Evolutionary conservation across 2,329 filamentous ascomycete genomes (phyloP).

Genomic region (Xylaria sp.): DNA sequence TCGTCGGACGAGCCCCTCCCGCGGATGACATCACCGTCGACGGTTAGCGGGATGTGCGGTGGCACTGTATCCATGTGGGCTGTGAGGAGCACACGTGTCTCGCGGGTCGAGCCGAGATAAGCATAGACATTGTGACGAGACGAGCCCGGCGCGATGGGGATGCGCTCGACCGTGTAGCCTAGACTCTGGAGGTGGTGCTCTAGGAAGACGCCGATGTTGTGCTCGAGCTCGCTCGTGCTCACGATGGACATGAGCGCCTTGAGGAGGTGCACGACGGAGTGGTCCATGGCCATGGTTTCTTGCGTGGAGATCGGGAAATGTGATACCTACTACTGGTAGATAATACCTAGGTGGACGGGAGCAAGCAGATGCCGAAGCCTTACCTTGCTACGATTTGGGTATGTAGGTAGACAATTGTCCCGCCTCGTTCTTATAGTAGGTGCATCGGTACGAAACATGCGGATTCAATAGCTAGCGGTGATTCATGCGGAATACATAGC

Average conservation of each 20-base stretch:
- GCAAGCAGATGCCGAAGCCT: background rate
- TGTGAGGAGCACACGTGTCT: slow-evolving; percentile 33
- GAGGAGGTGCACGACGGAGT: slow-evolving; percentile 26
- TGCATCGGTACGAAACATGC: background rate
- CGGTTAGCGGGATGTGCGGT: slow-evolving; percentile 47
- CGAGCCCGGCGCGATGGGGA: slow-evolving; percentile 32
- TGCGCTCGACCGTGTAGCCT: slow-evolving; percentile 35
- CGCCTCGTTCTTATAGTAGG: background rate
- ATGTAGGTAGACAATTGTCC: background rate
- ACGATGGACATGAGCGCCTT: slow-evolving; percentile 34
- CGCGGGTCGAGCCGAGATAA: slow-evolving; percentile 31
- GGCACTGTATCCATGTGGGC: slow-evolving; percentile 40
- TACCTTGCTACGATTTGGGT: background rate
- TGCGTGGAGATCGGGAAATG: too few relatives aligned
- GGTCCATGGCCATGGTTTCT: slow-evolving; percentile 3
- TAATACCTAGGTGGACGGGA: background rate
- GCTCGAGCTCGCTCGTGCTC: slow-evolving; percentile 35
- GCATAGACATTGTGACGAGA: slow-evolving; percentile 37
- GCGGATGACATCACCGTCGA: slow-evolving; percentile 35
- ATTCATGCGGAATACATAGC: too few relatives aligned
- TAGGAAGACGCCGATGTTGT: slow-evolving; percentile 32
- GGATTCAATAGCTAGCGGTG: too few relatives aligned
- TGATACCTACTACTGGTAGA: too few relatives aligned
- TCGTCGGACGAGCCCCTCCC: slow-evolving; percentile 42
- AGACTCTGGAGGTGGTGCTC: slow-evolving; percentile 29